These are phyloP conservation scores for Globisporangium yorkense DNA, from an alignment of 352 stramenopile species.

Conservation along the genomic window DNA sequence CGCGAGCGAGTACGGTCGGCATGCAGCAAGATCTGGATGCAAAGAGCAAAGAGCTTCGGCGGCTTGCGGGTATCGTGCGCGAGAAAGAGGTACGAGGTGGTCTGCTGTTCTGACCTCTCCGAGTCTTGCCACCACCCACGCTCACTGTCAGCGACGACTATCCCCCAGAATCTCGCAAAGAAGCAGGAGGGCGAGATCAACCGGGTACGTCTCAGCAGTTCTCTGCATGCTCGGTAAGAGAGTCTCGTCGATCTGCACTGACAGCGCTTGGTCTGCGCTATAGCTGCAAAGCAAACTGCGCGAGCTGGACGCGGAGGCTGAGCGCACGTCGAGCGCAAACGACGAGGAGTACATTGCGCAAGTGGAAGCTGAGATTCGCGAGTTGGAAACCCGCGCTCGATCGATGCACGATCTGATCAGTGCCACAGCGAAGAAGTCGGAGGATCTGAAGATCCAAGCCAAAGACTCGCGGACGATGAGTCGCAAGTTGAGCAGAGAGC, in stretches of 20 bases:
- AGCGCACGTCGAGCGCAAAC: not conserved
- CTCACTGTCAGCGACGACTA: not conserved
- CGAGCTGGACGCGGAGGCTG: not conserved
- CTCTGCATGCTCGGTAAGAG: not conserved
- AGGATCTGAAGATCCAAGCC: not conserved
- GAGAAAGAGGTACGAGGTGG: conserved; percentile 10
- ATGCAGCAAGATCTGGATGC: conserved; percentile 11
- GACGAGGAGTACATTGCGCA: not conserved
- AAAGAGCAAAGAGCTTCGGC: conserved; percentile 6
- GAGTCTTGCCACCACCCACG: not conserved
- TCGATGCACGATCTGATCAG: not conserved
- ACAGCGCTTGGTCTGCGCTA: not conserved
- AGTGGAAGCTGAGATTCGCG: conserved; percentile 1
- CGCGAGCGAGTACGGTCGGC: not conserved
- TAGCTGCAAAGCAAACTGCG: conserved; percentile 5
- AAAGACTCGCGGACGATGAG: not conserved
- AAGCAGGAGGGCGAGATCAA: conserved; percentile 6
- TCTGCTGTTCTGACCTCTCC: too few relatives aligned
- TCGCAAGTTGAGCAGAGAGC: conserved; percentile 2
- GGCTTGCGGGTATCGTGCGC: not conserved
- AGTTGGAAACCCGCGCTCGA: conserved; percentile 1
- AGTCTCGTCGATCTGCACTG: not conserved
- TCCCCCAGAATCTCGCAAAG: not conserved
- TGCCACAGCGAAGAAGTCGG: not conserved
- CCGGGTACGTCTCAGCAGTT: not conserved